These are phyloP conservation scores for Chalciporus sphaerocephalus DNA, from an alignment of 768 basidiomycete species.

Conservation along the genomic window DNA sequence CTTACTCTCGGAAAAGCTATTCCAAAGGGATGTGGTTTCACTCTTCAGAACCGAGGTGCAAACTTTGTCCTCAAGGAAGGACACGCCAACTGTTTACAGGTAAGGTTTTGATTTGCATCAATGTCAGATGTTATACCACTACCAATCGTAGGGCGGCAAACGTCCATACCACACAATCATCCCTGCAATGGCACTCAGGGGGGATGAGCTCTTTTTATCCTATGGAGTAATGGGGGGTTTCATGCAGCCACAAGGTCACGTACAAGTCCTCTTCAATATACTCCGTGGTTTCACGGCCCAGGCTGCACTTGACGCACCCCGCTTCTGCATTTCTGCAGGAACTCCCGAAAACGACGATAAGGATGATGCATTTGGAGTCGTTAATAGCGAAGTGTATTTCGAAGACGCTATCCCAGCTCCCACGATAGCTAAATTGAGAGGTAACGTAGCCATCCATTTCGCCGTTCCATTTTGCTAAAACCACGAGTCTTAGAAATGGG, in stretches of 20 bases:
- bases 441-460: slow-evolving; percentile 35
- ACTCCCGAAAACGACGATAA: slow-evolving; percentile 55
- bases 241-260: slow-evolving; percentile 96
- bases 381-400: slow-evolving; percentile 80
- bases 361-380: slow-evolving; percentile 50
- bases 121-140: background rate
- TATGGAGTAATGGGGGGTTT: slow-evolving; percentile 92
- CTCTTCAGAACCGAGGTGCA: slow-evolving; percentile 89
- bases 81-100: slow-evolving; percentile 83
- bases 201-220: slow-evolving; percentile 78
- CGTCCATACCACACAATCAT: slow-evolving; percentile 93
- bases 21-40: slow-evolving; percentile 93
- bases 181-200: slow-evolving; percentile 77
- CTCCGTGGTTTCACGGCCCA: slow-evolving; percentile 85
- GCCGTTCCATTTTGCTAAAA: slow-evolving; percentile 1
- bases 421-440: slow-evolving; percentile 62
- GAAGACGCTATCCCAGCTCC: slow-evolving; percentile 74
- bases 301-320: slow-evolving; percentile 87
- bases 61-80: slow-evolving; percentile 76
- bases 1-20: slow-evolving; percentile 49
- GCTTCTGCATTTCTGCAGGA: slow-evolving; percentile 93
- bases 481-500: slow-evolving; percentile 65
- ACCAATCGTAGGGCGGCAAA: slow-evolving; percentile 62
- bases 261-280: slow-evolving; percentile 90
- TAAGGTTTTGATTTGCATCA: slow-evolving; percentile 23